Percentiles rank a stretch among this genome's conserved stretches.
phyloP scores from a whole-genome alignment of 2,329 filamentous ascomycete species.

The Dothiorella sarmentorum region DNA sequence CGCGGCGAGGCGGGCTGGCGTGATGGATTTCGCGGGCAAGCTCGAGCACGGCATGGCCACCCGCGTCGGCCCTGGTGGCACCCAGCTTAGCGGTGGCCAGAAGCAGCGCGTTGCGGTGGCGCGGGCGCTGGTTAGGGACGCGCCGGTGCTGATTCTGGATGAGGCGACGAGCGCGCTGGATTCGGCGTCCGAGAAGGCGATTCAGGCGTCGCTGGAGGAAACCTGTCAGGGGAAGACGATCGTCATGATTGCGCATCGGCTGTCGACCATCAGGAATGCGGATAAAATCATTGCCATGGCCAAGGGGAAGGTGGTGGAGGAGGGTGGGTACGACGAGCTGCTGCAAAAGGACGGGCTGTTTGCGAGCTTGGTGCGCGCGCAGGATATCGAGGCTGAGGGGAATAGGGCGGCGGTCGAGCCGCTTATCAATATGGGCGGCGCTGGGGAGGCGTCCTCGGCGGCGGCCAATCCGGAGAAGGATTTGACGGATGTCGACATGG shows the following conservation, averaged over 20 bases:
- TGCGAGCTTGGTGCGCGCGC: conserved; percentile 45
- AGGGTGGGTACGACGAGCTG: conserved; percentile 35
- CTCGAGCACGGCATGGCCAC: conserved; percentile 50
- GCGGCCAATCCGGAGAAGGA: conserved; percentile 1
- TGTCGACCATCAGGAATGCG: conserved; percentile 36
- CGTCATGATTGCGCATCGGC: conserved; percentile 39
- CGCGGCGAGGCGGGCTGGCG: conserved; percentile 59
- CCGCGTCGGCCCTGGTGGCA: conserved; percentile 52
- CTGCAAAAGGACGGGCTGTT: conserved; percentile 41
- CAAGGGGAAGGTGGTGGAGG: conserved; percentile 35
- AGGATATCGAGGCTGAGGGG: no score
- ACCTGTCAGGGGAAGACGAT: conserved; percentile 34
- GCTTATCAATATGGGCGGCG: not conserved
- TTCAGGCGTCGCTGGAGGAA: conserved; percentile 45
- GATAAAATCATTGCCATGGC: conserved; percentile 40
- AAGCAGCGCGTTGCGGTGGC: conserved; percentile 60
- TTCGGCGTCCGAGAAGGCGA: conserved; percentile 54
- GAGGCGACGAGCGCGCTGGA: conserved; percentile 62
- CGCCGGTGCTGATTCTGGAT: conserved; percentile 57
- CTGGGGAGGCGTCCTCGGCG: conserved; percentile 19
- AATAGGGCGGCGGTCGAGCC: not conserved
- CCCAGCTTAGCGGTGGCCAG: conserved; percentile 56
- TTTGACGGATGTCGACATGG: conserved; percentile 30
- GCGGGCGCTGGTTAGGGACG: conserved; percentile 53
- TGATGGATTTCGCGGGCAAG: conserved; percentile 51